These are phyloP conservation scores for Microbotryomycetes sp. DNA, from an alignment of 1,284 basidiomycete genomes.

Conservation along the genomic window DNA sequence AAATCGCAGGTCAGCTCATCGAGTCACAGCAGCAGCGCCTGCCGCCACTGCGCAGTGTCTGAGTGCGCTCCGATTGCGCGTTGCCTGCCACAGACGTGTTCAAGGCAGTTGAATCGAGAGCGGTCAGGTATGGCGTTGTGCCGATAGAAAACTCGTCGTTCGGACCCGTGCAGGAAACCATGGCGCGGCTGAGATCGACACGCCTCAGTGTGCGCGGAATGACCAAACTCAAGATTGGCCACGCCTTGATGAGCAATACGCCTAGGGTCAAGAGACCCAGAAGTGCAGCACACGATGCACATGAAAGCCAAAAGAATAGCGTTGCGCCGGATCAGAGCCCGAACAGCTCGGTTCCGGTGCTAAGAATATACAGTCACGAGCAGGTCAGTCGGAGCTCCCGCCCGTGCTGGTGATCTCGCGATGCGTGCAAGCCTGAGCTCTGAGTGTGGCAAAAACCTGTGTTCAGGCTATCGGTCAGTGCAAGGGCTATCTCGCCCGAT, in stretches of 20 bases:
- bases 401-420: too few relatives aligned
- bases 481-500: conserved; percentile 13
- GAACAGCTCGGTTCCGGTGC: too few relatives aligned
- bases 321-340: too few relatives aligned
- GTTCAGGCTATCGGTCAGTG: conserved; percentile 34
- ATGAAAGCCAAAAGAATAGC: neutral
- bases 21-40: too few relatives aligned
- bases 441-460: neutral
- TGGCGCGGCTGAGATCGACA: conserved; percentile 19
- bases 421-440: too few relatives aligned
- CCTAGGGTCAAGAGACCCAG: neutral
- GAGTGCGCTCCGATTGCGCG: too few relatives aligned
- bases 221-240: conserved; percentile 28
- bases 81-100: conserved; percentile 34
- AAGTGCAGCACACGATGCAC: neutral
- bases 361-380: conserved; percentile 33
- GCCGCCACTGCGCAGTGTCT: too few relatives aligned
- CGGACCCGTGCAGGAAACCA: conserved; percentile 31
- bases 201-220: conserved; percentile 17
- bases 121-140: conserved; percentile 23
- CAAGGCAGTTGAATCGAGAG: conserved; percentile 8
- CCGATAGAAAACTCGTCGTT: conserved; percentile 36
- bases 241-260: conserved; percentile 23
- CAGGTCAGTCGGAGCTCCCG: conserved; percentile 19
- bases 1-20: conserved; percentile 15